A percentile compares a stretch with the other conserved stretches of the same genome.
These are phyloP conservation scores for Apiospora hydei DNA, from an alignment of 2,329 filamentous ascomycete species.

Conservation along the genomic window DNA sequence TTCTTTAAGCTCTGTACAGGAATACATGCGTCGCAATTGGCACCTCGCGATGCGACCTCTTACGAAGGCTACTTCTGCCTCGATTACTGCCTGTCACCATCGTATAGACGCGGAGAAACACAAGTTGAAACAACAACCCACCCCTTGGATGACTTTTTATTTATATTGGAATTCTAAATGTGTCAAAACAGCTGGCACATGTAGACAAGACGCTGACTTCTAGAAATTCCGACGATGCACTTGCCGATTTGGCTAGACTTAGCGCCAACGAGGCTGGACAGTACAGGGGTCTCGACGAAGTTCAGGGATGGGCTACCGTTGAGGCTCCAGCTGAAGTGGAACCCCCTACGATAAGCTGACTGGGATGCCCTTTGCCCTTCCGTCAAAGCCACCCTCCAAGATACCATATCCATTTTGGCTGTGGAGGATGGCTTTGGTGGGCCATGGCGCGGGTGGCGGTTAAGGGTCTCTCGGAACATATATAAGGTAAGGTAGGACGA, in stretches of 20 bases:
- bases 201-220: not conserved
- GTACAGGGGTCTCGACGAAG: not conserved
- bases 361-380: constrained; percentile 3
- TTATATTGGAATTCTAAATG: not conserved
- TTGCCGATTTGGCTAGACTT: constrained; percentile 10
- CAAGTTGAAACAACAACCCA: not conserved
- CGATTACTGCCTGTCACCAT: not conserved
- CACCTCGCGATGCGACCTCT: constrained; percentile 1
- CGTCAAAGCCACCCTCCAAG: not conserved
- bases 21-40: not conserved
- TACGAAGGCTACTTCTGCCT: not conserved
- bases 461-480: not conserved
- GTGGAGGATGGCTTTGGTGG: not conserved
- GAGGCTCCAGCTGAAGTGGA: constrained; percentile 23
- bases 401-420: not conserved
- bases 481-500: constrained; percentile 14
- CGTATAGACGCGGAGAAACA: not conserved
- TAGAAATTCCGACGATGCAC: not conserved
- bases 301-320: constrained; percentile 22
- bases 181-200: not conserved
- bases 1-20: not conserved
- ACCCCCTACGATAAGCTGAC: not conserved
- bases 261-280: not conserved
- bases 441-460: not conserved
- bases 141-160: not conserved